Conservation (phyloP, 352 stramenopile species). For the Aphanomyces astaci region DNA sequence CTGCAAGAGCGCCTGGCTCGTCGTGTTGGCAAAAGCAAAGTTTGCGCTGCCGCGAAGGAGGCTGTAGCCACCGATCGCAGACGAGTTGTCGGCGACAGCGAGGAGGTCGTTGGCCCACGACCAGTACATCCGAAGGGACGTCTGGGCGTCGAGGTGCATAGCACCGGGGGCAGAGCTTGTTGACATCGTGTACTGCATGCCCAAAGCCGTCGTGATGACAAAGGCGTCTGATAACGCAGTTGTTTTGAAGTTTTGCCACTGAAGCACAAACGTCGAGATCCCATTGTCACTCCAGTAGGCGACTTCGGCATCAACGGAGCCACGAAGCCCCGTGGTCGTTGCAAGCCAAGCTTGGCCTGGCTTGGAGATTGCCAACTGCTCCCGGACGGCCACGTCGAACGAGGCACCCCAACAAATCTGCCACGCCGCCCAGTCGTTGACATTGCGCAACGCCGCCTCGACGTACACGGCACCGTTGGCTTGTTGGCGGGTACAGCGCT, state of each 20-base stretch:
- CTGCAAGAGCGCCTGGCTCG: not conserved
- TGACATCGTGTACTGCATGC: not conserved
- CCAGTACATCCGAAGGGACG: slow-evolving; percentile 12
- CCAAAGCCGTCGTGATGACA: not conserved
- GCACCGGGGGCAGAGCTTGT: not conserved
- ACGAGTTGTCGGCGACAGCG: not conserved
- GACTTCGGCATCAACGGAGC: not conserved
- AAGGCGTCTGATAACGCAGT: not conserved
- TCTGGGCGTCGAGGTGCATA: not conserved
- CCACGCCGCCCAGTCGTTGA: not conserved
- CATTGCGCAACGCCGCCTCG: not conserved
- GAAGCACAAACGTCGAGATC: not conserved
- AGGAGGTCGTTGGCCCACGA: not conserved
- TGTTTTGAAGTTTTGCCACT: slow-evolving; percentile 21
- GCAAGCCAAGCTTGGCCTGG: not conserved
- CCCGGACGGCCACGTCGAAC: not conserved
- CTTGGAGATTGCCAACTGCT: too few relatives aligned
- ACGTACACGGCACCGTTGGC: slow-evolving; percentile 9
- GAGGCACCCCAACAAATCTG: not conserved
- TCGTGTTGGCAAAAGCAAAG: slow-evolving; percentile 8
- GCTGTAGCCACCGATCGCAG: not conserved
- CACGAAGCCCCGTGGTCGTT: not conserved
- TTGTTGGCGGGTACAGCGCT: not conserved
- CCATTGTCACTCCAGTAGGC: slow-evolving; percentile 1
- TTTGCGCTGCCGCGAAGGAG: not conserved